These are phyloP conservation scores for Fusarium luffae DNA, from an alignment of 2,329 filamentous ascomycete species.

Conservation along the genomic window DNA sequence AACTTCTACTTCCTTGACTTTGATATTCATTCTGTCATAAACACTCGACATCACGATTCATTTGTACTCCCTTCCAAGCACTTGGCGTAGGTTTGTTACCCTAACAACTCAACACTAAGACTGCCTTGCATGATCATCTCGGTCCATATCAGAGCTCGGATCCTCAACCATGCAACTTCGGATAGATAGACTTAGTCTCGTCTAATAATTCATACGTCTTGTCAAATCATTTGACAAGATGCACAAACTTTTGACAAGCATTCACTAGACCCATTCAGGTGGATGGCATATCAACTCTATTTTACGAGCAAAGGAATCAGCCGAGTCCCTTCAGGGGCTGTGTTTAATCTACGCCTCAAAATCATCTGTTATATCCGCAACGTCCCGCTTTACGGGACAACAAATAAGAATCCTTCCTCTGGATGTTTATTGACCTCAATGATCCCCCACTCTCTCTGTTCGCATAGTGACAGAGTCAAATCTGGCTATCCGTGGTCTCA, in stretches of 20 bases:
- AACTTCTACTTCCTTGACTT: neutral
- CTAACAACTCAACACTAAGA: slow-evolving; percentile 2
- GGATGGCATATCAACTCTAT: neutral
- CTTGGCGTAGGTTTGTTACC: slow-evolving; percentile 1
- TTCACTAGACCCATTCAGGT: neutral
- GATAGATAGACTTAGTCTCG: neutral
- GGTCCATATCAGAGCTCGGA: neutral
- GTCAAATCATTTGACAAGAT: neutral
- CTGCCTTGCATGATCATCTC: neutral
- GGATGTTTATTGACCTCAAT: neutral
- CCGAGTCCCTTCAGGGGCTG: neutral
- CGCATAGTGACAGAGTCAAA: neutral
- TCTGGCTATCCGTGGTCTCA: neutral
- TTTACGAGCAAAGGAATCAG: neutral
- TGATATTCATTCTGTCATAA: neutral
- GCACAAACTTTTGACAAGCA: neutral
- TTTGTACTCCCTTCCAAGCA: neutral
- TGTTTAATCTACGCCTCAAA: neutral
- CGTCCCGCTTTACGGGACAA: neutral
- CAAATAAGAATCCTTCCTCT: neutral
- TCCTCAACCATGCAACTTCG: neutral
- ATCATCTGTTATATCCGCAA: neutral
- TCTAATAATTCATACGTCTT: neutral
- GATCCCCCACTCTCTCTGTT: neutral
- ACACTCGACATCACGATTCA: neutral